Percentiles rank a stretch among this genome's conserved stretches.
phyloP scores from a whole-genome alignment of 495 filamentous ascomycete species.

The Staphylotrichum longicolle region DNA sequence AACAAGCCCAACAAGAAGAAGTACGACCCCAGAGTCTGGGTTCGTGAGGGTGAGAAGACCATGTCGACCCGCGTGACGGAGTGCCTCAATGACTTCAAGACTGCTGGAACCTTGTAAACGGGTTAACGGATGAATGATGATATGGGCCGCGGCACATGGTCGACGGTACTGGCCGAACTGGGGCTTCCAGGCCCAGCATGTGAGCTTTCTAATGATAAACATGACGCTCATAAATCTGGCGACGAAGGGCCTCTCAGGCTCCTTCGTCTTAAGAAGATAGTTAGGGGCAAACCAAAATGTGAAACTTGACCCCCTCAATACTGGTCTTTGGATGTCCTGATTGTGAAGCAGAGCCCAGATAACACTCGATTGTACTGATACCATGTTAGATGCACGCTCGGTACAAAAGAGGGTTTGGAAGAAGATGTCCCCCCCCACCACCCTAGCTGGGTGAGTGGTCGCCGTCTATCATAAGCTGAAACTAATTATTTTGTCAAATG shows the following conservation, averaged over 20 bases:
- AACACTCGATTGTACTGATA: neutral
- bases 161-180: neutral
- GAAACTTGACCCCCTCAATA: neutral
- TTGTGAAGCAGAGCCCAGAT: too few relatives aligned
- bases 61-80: conserved; percentile 80
- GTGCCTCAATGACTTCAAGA: conserved; percentile 89
- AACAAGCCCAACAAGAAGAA: conserved; percentile 99
- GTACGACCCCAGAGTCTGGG: conserved; percentile 68
- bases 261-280: neutral
- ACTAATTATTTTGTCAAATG: too few relatives aligned
- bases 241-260: neutral
- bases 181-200: neutral
- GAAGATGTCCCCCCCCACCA: neutral
- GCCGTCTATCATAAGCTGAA: too few relatives aligned
- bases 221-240: neutral
- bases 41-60: conserved; percentile 95
- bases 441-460: neutral
- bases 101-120: conserved; percentile 75
- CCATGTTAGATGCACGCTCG: too few relatives aligned
- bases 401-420: too few relatives aligned
- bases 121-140: neutral
- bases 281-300: neutral
- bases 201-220: neutral
- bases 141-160: neutral
- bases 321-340: too few relatives aligned